Conservation (phyloP, 345 rosid genomes). For the Citrus cavaleriei region DNA sequence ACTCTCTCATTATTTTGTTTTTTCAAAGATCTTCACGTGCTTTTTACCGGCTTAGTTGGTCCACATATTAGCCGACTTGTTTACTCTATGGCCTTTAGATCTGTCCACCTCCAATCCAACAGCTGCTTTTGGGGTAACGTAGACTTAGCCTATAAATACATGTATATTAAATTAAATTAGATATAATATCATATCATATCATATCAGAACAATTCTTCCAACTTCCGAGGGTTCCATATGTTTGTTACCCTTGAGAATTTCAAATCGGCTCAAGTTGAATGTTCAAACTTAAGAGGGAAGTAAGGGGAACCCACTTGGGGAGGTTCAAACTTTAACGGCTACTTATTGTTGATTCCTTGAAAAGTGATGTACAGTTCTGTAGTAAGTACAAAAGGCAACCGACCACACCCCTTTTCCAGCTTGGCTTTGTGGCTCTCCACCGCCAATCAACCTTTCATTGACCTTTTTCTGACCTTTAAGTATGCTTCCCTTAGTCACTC, state of each 20-base stretch:
- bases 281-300: not conserved
- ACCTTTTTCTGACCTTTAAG: conserved; percentile 2
- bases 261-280: not conserved
- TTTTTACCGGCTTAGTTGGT: no score
- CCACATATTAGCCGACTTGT: no score
- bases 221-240: not conserved
- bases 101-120: no score
- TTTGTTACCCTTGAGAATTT: not conserved
- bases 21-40: no score
- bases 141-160: no score
- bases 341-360: conserved; percentile 7
- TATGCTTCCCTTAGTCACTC: not conserved
- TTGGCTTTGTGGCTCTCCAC: conserved; percentile 18
- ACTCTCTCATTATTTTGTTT: no score
- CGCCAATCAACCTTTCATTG: not conserved
- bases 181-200: not conserved
- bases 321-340: conserved; percentile 34
- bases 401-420: conserved; percentile 34
- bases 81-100: no score
- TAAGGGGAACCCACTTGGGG: not conserved
- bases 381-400: conserved; percentile 24
- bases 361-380: not conserved
- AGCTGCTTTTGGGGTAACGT: no score
- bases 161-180: not conserved
- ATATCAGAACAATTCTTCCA: no score